Base-by-base conservation (phyloP, 1,139 yeast species). In the Candida mesenterica region DNA sequence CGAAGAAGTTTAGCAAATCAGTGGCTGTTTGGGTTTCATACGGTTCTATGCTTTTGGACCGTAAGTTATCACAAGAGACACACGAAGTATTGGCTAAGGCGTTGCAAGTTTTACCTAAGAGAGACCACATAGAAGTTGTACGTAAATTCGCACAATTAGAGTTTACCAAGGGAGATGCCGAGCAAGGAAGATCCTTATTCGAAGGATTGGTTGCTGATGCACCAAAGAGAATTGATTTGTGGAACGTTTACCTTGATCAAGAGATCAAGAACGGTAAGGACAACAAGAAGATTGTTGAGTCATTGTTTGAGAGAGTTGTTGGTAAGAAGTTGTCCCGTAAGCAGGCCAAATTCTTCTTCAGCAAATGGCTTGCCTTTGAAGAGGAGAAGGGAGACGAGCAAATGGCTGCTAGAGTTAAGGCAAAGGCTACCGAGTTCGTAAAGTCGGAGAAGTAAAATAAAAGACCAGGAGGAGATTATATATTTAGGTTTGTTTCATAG, bases 221-320 rank as follows among this genome's bases (percentile, higher is more conserved):
- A 33, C 95, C 97, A 41, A 88, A 88, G 69, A 79, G 95, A 62
- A 78, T 87, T 41, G 98, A 92, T 60, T 64, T 92, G 47, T 92
- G 97, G 97, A 89, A 85, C 55, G 94, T 90, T 30, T 89, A 89
- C 61, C 76, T 90, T 46, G 98, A 92, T 60, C 95, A 87, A 62
- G 97, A 92, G 62, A 81, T 86, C 56, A 86, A 85, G 60, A 49
- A 50, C 22, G 68, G 53, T 15, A 24, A 24, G 12, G 73, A 72
- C 37, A 78, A 77, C 57, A 78, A 77, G 59, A 68, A 69, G 46
- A 79, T 79, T 57, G 82, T 80, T 27, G 92, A 82, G 54, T 82
- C 76, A 19, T 68, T 92, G 43, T 90, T 89, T 53, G 96, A 89
- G 61, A 78, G 97, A 57, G 88, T 84, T 5, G 58, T 77, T 38